Evolutionary conservation across 2,329 filamentous ascomycete genomes (phyloP).

Genomic region (Ascochyta koolunga): DNA sequence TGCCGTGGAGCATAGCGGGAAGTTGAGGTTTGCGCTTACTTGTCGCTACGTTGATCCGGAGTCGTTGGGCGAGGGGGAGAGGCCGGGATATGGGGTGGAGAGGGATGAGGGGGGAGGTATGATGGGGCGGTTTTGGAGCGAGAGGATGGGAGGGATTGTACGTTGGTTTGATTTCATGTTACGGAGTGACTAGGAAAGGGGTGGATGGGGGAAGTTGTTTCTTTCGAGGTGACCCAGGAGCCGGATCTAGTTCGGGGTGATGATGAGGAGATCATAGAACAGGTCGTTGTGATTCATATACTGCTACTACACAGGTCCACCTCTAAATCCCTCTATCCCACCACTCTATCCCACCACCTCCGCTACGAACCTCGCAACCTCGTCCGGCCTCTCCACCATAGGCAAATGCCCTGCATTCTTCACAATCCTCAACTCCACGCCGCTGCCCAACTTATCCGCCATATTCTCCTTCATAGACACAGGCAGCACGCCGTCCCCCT

Average conservation of each 20-base stretch:
- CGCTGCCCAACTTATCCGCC: constrained; percentile 51
- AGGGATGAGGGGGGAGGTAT: constrained; percentile 44
- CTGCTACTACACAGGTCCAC: no score
- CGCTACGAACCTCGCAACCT: constrained; percentile 69
- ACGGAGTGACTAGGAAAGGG: no score
- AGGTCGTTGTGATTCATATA: no score
- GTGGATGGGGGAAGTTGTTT: no score
- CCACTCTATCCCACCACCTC: constrained; percentile 52
- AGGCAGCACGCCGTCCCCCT: constrained; percentile 74
- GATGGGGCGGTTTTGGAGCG: constrained; percentile 32
- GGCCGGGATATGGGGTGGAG: constrained; percentile 47
- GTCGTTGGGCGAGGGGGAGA: constrained; percentile 47
- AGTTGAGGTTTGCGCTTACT: constrained; percentile 63
- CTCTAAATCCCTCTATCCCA: neutral
- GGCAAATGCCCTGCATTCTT: constrained; percentile 78
- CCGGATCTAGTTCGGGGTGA: no score
- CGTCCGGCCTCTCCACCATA: constrained; percentile 76
- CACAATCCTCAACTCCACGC: constrained; percentile 68
- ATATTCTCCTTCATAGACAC: constrained; percentile 79
- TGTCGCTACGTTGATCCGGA: constrained; percentile 58
- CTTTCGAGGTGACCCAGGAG: no score
- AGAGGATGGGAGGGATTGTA: neutral
- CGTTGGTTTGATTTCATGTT: no score
- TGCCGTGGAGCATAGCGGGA: constrained; percentile 58
- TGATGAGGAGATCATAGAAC: no score